Percentiles rank a stretch among this genome's conserved stretches.
Evolutionary conservation across 106 monocot genomes (phyloP).

Genomic region (Allium cepa): DNA sequence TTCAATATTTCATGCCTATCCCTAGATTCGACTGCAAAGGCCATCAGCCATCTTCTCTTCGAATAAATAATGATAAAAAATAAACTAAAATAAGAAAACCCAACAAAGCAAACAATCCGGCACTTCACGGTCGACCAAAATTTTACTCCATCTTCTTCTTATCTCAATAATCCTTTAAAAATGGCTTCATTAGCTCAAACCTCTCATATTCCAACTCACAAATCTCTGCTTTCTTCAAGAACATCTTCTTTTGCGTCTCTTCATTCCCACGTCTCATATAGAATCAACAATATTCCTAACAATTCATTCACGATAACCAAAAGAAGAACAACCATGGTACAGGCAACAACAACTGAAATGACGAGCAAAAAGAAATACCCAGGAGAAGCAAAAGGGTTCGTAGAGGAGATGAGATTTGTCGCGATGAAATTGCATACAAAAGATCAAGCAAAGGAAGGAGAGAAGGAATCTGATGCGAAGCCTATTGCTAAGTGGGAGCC

Average conservation of each 20-base stretch:
- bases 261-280: not conserved
- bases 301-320: too few relatives aligned
- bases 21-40: too few relatives aligned
- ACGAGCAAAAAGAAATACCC: conserved; percentile 19
- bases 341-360: conserved; percentile 20
- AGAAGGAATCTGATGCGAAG: conserved; percentile 35
- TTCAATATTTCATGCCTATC: too few relatives aligned
- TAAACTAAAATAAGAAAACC: too few relatives aligned
- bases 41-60: too few relatives aligned
- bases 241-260: not conserved
- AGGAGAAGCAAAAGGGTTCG: conserved; percentile 40
- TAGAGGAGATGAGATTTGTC: conserved; percentile 60
- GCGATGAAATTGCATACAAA: conserved; percentile 72
- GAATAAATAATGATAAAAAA: too few relatives aligned
- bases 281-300: too few relatives aligned
- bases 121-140: too few relatives aligned
- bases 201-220: not conserved
- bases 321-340: not conserved
- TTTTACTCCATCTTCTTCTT: too few relatives aligned
- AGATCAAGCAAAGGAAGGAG: conserved; percentile 67
- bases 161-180: not conserved
- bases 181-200: not conserved
- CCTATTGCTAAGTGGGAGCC: conserved; percentile 69
- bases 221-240: not conserved
- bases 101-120: too few relatives aligned